Evolutionary conservation across 805 yeast genomes (phyloP).

Genomic region (Candida nemodendra): DNA sequence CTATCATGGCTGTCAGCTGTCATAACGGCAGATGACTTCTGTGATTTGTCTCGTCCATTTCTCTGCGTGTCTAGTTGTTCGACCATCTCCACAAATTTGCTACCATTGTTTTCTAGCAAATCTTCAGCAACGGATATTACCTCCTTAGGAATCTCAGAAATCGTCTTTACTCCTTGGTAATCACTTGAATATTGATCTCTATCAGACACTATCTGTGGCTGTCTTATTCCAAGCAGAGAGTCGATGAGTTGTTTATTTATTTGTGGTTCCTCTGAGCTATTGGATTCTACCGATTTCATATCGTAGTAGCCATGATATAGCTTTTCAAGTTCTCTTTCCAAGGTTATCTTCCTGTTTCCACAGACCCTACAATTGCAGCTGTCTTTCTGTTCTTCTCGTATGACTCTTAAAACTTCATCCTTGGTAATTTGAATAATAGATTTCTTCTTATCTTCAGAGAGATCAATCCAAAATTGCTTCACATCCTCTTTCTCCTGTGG

Average conservation of each 20-base stretch:
- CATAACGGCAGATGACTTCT: conserved; percentile 12
- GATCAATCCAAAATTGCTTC: conserved; percentile 62
- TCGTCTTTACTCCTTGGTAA: not conserved
- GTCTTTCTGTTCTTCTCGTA: conserved; percentile 57
- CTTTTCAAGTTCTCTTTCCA: conserved; percentile 74
- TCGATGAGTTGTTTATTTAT: conserved; percentile 26
- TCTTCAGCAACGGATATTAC: conserved; percentile 68
- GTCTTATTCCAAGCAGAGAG: conserved; percentile 25
- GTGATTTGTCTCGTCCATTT: conserved; percentile 31
- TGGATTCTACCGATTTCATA: conserved; percentile 33
- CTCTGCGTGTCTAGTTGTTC: conserved; percentile 66
- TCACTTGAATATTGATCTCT: conserved; percentile 2
- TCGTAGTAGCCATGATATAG: conserved; percentile 69
- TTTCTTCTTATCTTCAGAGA: conserved; percentile 59
- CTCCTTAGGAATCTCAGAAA: conserved; percentile 4
- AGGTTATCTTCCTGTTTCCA: conserved; percentile 66
- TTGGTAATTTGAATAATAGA: conserved; percentile 65
- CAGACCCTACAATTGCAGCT: conserved; percentile 75
- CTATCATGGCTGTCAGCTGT: conserved; percentile 31
- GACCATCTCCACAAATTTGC: conserved; percentile 73
- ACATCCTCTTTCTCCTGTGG: conserved; percentile 52
- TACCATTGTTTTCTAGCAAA: conserved; percentile 73
- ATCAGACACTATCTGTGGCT: conserved; percentile 1
- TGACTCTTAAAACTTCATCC: conserved; percentile 61
- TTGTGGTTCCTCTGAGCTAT: conserved; percentile 38